phyloP scores from a whole-genome alignment of 148 eudicot genomes.

The Polygonum aviculare region DNA sequence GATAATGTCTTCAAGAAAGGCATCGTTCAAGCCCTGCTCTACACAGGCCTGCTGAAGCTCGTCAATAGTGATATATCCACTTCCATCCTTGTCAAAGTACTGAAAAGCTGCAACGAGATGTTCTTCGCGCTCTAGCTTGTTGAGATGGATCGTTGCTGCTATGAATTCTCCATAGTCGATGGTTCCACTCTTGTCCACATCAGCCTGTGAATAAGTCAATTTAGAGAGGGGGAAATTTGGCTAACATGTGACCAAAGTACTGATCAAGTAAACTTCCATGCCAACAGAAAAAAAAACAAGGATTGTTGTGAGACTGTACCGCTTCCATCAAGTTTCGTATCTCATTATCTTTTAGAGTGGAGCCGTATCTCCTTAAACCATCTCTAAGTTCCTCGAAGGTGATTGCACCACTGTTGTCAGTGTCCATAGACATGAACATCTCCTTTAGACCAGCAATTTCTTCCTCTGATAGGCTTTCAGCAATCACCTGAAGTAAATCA shows the following conservation, averaged over 20 bases:
- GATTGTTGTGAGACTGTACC: slow-evolving; percentile 27
- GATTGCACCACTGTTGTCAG: slow-evolving; percentile 95
- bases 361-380: slow-evolving; percentile 89
- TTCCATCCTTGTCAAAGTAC: slow-evolving; percentile 92
- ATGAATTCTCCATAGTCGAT: slow-evolving; percentile 94
- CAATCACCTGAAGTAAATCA: slow-evolving; percentile 60
- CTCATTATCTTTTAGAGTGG: slow-evolving; percentile 90
- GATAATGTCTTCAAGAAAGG: slow-evolving; percentile 70
- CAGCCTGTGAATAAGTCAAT: slow-evolving; percentile 47
- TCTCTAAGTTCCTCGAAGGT: slow-evolving; percentile 96
- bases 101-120: slow-evolving; percentile 88
- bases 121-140: slow-evolving; percentile 91
- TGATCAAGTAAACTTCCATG: not conserved
- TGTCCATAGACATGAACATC: slow-evolving; percentile 95
- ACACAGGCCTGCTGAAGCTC: slow-evolving; percentile 88
- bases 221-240: not conserved
- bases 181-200: slow-evolving; percentile 87
- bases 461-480: slow-evolving; percentile 97
- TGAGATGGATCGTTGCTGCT: slow-evolving; percentile 89
- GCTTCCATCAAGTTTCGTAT: slow-evolving; percentile 97
- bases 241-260: not conserved
- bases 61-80: slow-evolving; percentile 89
- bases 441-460: slow-evolving; percentile 93
- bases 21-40: slow-evolving; percentile 76
- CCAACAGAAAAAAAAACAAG: not conserved